Conservation (phyloP, 257 asterid genomes). For the Solanum chmielewskii region DNA sequence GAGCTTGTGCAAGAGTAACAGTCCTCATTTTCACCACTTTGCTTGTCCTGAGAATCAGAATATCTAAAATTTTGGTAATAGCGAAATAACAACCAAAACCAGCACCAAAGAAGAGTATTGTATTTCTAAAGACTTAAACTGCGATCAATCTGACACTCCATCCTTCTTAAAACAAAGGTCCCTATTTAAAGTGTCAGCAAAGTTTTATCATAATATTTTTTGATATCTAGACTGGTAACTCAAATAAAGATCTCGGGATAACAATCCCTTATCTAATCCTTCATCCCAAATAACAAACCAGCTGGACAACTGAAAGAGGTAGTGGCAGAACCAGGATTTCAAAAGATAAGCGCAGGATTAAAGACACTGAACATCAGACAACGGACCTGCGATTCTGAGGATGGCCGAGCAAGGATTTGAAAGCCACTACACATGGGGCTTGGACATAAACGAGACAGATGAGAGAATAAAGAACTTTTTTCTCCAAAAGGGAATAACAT, state of each 20-base stretch:
- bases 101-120: neutral
- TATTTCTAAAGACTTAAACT: neutral
- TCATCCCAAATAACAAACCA: neutral
- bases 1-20: constrained; percentile 91
- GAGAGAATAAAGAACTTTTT: neutral
- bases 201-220: neutral
- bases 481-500: neutral
- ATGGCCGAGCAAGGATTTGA: neutral
- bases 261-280: neutral
- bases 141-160: neutral
- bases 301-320: neutral
- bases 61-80: neutral
- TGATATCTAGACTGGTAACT: neutral
- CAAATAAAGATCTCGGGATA: neutral
- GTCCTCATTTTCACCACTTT: constrained; percentile 59
- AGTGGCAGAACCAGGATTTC: neutral
- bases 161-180: neutral
- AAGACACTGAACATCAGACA: neutral
- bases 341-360: neutral
- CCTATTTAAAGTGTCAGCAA: neutral
- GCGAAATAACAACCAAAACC: neutral
- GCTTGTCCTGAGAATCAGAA: constrained; percentile 40
- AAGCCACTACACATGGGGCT: neutral
- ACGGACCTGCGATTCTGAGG: neutral
- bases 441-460: neutral